Conservation (phyloP, 352 stramenopile genomes). For the Globisporangium sylvaticum region DNA sequence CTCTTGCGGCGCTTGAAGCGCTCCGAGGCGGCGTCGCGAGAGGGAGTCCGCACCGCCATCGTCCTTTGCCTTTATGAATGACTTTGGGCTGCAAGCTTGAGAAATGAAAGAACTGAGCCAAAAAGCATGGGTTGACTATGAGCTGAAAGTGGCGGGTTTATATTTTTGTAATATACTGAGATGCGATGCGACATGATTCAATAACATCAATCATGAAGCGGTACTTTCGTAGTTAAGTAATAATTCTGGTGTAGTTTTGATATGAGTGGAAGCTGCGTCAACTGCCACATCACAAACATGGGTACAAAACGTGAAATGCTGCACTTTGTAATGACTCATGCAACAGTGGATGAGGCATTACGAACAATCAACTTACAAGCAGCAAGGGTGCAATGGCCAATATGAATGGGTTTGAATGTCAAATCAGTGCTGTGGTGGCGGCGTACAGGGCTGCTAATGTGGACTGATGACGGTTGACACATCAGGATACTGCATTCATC, state of each 20-base stretch:
- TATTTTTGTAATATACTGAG: background rate
- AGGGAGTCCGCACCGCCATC: background rate
- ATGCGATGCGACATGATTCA: background rate
- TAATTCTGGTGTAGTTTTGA: background rate
- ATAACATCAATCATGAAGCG: background rate
- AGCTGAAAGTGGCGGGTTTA: background rate
- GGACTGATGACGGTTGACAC: too few relatives aligned
- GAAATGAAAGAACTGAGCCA: background rate
- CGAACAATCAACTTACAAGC: too few relatives aligned
- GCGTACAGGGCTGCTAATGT: too few relatives aligned
- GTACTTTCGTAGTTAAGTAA: background rate
- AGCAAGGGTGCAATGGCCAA: background rate
- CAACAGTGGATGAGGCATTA: background rate
- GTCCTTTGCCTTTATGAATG: background rate
- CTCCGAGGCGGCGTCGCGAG: background rate
- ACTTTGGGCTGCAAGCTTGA: background rate
- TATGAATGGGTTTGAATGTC: too few relatives aligned
- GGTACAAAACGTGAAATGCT: background rate
- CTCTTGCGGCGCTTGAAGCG: conserved; percentile 10
- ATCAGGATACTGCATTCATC: too few relatives aligned
- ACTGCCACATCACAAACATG: background rate
- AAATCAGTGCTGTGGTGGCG: too few relatives aligned
- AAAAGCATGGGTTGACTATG: background rate
- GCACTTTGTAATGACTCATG: background rate
- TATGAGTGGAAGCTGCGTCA: background rate